Conservation (phyloP, 306 rosid genomes). For the Corylus avellana region DNA sequence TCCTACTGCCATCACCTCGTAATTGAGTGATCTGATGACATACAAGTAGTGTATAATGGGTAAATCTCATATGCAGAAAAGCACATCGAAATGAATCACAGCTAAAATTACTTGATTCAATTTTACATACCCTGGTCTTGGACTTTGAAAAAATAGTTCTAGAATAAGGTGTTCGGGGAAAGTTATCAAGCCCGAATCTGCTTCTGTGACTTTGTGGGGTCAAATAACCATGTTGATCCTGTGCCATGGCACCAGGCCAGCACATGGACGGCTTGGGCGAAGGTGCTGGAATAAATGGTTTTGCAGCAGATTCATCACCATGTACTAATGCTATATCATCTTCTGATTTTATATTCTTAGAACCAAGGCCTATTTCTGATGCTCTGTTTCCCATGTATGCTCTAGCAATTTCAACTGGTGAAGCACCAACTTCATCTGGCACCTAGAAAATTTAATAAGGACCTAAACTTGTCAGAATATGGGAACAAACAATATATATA, state of each 20-base stretch:
- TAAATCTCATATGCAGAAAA: background rate
- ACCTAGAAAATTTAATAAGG: constrained; percentile 45
- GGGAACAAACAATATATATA: background rate
- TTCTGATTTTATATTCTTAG: constrained; percentile 36
- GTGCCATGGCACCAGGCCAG: constrained; percentile 89
- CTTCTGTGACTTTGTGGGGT: constrained; percentile 73
- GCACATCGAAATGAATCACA: background rate
- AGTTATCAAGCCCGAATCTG: constrained; percentile 61
- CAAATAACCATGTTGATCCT: constrained; percentile 46
- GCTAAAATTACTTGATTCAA: constrained; percentile 18
- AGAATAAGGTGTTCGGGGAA: constrained; percentile 89
- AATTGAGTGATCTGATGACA: constrained; percentile 46
- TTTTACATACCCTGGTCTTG: constrained; percentile 63
- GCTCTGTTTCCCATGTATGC: constrained; percentile 79
- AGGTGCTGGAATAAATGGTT: constrained; percentile 51
- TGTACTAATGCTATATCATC: constrained; percentile 41
- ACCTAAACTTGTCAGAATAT: constrained; percentile 17
- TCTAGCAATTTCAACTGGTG: constrained; percentile 85
- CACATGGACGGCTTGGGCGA: constrained; percentile 53
- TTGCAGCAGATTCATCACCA: constrained; percentile 45
- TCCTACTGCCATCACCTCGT: constrained; percentile 41
- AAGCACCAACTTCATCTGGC: constrained; percentile 62
- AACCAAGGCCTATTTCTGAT: constrained; percentile 52
- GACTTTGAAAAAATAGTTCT: constrained; percentile 72
- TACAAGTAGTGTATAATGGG: constrained; percentile 8